These are phyloP conservation scores for Xerocomus spinulosus DNA, from an alignment of 768 basidiomycete genomes.

Conservation along the genomic window DNA sequence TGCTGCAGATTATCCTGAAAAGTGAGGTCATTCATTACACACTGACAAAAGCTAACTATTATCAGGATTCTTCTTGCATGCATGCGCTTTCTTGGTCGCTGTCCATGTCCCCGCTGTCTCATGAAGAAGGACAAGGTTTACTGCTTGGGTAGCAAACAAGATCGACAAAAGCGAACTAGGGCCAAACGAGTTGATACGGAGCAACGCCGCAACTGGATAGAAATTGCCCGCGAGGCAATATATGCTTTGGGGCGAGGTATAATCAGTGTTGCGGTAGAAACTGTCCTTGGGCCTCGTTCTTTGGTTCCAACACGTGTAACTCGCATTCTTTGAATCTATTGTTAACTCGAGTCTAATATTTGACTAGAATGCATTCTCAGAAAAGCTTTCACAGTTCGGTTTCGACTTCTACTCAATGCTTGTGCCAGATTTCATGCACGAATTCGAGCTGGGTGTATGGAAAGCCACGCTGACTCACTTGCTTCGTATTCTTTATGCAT, in stretches of 20 bases:
- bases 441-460: slow-evolving; percentile 35
- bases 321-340: neutral
- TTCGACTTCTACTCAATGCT: slow-evolving; percentile 28
- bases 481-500: neutral
- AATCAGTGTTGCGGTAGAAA: too few species aligned
- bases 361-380: slow-evolving; percentile 35
- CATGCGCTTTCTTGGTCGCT: slow-evolving; percentile 16
- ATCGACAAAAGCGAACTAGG: neutral
- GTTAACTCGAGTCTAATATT: too few species aligned
- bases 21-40: slow-evolving; percentile 16
- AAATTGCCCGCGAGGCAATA: too few species aligned
- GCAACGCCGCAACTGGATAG: too few species aligned
- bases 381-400: slow-evolving; percentile 10
- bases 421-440: slow-evolving; percentile 31
- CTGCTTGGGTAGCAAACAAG: neutral
- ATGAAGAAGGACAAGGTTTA: slow-evolving; percentile 8
- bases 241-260: too few species aligned
- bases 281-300: neutral
- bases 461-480: slow-evolving; percentile 13
- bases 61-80: slow-evolving; percentile 16
- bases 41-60: neutral
- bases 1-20: slow-evolving; percentile 29
- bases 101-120: slow-evolving; percentile 20
- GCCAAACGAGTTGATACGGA: slow-evolving; percentile 30
- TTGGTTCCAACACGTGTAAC: neutral